Evolutionary conservation across 2,329 filamentous ascomycete genomes (phyloP).

Genomic region (Apiospora arundinis): DNA sequence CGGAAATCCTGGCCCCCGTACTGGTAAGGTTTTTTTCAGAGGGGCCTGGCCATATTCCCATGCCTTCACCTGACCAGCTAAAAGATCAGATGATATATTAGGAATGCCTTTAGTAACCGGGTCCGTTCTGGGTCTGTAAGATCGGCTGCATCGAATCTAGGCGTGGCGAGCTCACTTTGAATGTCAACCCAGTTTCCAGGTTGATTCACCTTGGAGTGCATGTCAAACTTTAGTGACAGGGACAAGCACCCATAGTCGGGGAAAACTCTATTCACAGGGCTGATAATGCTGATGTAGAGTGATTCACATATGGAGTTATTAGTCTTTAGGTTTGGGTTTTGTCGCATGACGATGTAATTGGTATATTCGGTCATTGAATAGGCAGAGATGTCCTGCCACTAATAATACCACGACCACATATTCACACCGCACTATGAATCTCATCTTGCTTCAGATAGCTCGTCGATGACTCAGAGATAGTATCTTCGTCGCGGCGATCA

Average conservation of each 20-base stretch:
- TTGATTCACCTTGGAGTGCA: too few relatives aligned
- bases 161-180: neutral
- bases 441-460: neutral
- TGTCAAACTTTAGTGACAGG: too few relatives aligned
- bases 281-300: too few relatives aligned
- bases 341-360: too few relatives aligned
- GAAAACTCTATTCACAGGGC: too few relatives aligned
- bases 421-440: neutral
- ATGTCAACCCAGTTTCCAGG: neutral
- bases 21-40: neutral
- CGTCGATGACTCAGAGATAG: neutral
- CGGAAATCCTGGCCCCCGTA: neutral
- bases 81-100: neutral
- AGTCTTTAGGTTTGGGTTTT: too few relatives aligned
- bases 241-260: too few relatives aligned
- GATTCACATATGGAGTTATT: too few relatives aligned
- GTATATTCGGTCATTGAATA: too few relatives aligned
- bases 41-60: too few relatives aligned
- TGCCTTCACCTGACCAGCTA: neutral
- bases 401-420: too few relatives aligned
- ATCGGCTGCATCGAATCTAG: neutral
- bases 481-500: neutral
- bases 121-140: neutral
- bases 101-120: neutral
- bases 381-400: too few relatives aligned